Evolutionary conservation across 1,284 basidiomycete species (phyloP).

Genomic region (Butyriboletus appendiculatus): DNA sequence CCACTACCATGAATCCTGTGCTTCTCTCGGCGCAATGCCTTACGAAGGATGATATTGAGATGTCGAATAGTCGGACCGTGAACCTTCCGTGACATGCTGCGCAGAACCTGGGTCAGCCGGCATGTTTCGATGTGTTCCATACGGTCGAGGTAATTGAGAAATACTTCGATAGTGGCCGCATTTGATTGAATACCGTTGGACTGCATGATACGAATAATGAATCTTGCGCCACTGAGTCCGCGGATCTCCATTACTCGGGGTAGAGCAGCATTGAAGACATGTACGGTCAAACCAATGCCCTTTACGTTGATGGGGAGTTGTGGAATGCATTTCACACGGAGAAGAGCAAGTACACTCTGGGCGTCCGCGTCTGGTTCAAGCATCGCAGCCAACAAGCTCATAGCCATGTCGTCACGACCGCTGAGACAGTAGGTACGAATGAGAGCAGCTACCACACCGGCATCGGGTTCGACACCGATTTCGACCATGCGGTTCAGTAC

Average conservation of each 20-base stretch:
- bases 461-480: conserved; percentile 47
- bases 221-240: conserved; percentile 48
- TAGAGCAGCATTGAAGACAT: conserved; percentile 62
- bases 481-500: conserved; percentile 51
- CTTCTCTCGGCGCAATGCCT: conserved; percentile 51
- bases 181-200: conserved; percentile 49
- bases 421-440: conserved; percentile 53
- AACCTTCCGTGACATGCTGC: conserved; percentile 40
- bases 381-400: conserved; percentile 49
- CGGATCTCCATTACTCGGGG: conserved; percentile 46
- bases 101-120: conserved; percentile 48
- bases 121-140: conserved; percentile 43
- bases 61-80: conserved; percentile 49
- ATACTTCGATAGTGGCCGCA: conserved; percentile 50
- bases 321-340: conserved; percentile 22
- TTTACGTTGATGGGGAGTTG: conserved; percentile 36
- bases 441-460: conserved; percentile 50
- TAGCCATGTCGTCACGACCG: conserved; percentile 48
- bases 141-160: conserved; percentile 52
- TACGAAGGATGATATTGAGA: conserved; percentile 50
- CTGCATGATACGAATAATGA: conserved; percentile 56
- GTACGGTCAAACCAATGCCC: conserved; percentile 43
- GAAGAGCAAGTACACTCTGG: conserved; percentile 24
- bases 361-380: conserved; percentile 36
- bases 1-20: conserved; percentile 44